Evolutionary conservation across 2,329 filamentous ascomycete species (phyloP).

Genomic region (Colletotrichum sp.): DNA sequence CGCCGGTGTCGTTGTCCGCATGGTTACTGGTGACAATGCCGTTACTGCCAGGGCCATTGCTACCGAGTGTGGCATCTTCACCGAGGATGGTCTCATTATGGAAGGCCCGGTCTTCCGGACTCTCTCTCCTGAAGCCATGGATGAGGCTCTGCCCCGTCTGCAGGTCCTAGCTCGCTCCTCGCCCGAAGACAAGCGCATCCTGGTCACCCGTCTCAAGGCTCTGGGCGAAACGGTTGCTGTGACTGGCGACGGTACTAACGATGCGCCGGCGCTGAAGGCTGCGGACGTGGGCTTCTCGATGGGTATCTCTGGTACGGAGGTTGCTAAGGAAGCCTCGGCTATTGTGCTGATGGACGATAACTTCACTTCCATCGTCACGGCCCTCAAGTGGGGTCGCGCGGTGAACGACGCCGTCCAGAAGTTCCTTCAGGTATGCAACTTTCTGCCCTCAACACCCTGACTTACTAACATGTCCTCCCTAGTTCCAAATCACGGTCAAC

Average conservation of each 20-base stretch:
- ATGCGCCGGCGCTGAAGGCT: constrained; percentile 68
- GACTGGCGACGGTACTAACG: constrained; percentile 72
- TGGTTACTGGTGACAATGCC: constrained; percentile 75
- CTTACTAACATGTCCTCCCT: neutral
- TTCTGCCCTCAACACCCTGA: neutral
- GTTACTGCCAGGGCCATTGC: constrained; percentile 69
- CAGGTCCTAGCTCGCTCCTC: constrained; percentile 63
- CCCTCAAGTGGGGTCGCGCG: constrained; percentile 71
- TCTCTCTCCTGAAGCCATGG: constrained; percentile 57
- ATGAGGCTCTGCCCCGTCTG: constrained; percentile 52
- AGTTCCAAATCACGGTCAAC: constrained; percentile 74
- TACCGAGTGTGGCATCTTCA: constrained; percentile 67
- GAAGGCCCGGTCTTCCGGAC: constrained; percentile 68
- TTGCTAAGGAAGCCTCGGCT: constrained; percentile 72
- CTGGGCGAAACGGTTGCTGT: constrained; percentile 65
- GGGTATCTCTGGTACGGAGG: constrained; percentile 71
- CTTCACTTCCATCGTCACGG: constrained; percentile 70
- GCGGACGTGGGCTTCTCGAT: constrained; percentile 73
- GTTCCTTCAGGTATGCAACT: constrained; percentile 59
- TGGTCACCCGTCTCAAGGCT: constrained; percentile 59
- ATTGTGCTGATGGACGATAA: constrained; percentile 73
- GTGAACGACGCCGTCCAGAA: constrained; percentile 74
- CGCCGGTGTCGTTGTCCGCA: constrained; percentile 72
- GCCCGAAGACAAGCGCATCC: constrained; percentile 63
- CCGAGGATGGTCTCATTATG: constrained; percentile 67